These are phyloP conservation scores for Pholiota adiposa DNA, from an alignment of 1,284 basidiomycete species.

Conservation along the genomic window DNA sequence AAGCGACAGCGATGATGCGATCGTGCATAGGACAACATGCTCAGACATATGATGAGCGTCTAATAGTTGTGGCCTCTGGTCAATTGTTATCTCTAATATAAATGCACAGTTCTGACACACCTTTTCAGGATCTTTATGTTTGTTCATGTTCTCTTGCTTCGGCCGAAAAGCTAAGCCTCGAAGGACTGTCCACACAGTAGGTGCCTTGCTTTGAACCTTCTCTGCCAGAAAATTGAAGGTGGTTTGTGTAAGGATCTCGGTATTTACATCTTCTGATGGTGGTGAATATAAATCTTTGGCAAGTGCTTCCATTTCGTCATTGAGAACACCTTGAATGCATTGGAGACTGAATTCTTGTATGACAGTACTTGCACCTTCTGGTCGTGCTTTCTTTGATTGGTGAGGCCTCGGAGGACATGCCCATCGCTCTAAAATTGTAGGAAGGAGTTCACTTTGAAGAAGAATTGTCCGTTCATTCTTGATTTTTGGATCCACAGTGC, in stretches of 20 bases:
- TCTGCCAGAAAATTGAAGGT: too few relatives aligned
- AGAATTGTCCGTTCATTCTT: slow-evolving; percentile 27
- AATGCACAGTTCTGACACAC: slow-evolving; percentile 17
- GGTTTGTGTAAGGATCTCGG: too few relatives aligned
- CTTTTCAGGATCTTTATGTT: slow-evolving; percentile 30
- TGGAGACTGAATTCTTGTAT: too few relatives aligned
- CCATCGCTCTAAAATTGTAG: slow-evolving; percentile 32
- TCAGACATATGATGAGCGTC: too few relatives aligned
- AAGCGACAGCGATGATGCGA: slow-evolving; percentile 31
- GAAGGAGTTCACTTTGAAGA: slow-evolving; percentile 30
- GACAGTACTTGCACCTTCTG: too few relatives aligned
- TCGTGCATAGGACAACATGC: slow-evolving; percentile 30
- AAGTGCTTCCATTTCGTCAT: too few relatives aligned
- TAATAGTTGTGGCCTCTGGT: slow-evolving; percentile 26
- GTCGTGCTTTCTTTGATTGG: slow-evolving; percentile 12
- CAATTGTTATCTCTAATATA: neutral
- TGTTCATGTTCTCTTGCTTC: slow-evolving; percentile 28
- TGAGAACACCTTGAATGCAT: too few relatives aligned
- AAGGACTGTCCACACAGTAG: neutral
- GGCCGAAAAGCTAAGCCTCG: slow-evolving; percentile 2
- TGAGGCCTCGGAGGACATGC: slow-evolving; percentile 9
- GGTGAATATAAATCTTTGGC: too few relatives aligned
- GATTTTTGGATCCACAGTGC: slow-evolving; percentile 23
- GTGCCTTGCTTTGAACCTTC: slow-evolving; percentile 10
- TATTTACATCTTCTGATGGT: too few relatives aligned